Percentiles rank a stretch among this genome's conserved stretches.
Conservation (phyloP, 163 green algal genomes). For the Volvox carteri region DNA sequence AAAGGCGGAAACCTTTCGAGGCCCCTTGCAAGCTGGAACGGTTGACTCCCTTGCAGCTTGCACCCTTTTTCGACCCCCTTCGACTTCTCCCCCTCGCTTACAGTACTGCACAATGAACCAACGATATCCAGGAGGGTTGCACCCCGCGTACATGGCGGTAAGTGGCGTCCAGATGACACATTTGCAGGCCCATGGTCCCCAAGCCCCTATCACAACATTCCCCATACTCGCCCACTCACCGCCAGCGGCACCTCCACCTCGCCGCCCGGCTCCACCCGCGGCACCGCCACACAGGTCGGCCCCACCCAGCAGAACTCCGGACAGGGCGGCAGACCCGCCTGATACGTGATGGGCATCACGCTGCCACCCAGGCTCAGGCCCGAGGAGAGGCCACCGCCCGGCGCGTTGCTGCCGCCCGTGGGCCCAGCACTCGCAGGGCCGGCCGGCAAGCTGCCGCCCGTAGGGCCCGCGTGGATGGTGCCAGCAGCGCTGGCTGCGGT, state of each 20-base stretch:
- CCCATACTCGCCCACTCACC: conserved; percentile 12
- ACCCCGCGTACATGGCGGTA: too few relatives aligned
- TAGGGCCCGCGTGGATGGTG: background rate
- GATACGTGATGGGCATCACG: conserved; percentile 45
- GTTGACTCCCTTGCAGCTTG: too few relatives aligned
- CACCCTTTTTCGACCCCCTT: too few relatives aligned
- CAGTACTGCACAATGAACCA: too few relatives aligned
- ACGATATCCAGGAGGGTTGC: background rate
- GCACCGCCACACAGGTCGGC: conserved; percentile 15
- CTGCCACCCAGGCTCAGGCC: background rate
- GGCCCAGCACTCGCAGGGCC: background rate
- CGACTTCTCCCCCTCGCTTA: too few relatives aligned
- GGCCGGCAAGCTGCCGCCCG: background rate
- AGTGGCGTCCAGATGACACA: too few relatives aligned
- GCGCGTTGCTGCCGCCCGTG: background rate
- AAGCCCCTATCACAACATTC: background rate
- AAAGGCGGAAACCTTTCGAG: too few relatives aligned
- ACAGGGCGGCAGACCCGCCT: conserved; percentile 51
- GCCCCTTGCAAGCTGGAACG: too few relatives aligned
- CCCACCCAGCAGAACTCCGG: conserved; percentile 46
- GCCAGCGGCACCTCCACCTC: conserved; percentile 35
- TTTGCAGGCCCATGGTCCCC: too few relatives aligned
- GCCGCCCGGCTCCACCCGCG: conserved; percentile 22
- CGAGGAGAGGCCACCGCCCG: background rate
- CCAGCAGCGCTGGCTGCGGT: too few relatives aligned